A percentile compares a stretch with the other conserved stretches of the same genome.
Conservation (phyloP, 2,329 filamentous ascomycete genomes). For the Aspergillus quadrilineatus region DNA sequence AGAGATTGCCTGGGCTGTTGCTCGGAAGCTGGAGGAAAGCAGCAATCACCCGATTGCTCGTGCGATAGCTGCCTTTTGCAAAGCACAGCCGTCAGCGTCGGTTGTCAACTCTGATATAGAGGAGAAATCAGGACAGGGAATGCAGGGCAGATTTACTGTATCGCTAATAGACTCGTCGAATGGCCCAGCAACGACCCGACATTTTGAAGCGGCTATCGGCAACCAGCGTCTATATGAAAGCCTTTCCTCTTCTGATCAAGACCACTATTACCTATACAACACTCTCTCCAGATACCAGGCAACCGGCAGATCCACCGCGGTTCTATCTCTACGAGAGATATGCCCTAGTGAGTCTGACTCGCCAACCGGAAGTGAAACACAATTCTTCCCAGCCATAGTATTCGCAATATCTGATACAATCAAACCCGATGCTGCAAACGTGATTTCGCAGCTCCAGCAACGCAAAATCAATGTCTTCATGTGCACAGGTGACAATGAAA, state of each 20-base stretch:
- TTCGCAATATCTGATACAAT: constrained; percentile 81
- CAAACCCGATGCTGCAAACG: constrained; percentile 66
- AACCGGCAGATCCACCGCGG: constrained; percentile 45
- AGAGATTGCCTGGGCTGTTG: constrained; percentile 46
- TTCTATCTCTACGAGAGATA: constrained; percentile 41
- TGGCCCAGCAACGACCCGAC: constrained; percentile 18
- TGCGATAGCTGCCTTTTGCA: constrained; percentile 54
- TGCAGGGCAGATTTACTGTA: constrained; percentile 53
- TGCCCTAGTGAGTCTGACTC: constrained; percentile 8
- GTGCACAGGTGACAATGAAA: constrained; percentile 87
- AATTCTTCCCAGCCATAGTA: constrained; percentile 56
- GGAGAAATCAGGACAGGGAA: constrained; percentile 58
- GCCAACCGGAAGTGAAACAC: constrained; percentile 2
- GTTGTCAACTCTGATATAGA: constrained; percentile 44
- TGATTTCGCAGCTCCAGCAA: constrained; percentile 64
- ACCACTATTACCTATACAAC: constrained; percentile 35
- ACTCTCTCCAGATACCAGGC: constrained; percentile 42
- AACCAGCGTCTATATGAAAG: constrained; percentile 54
- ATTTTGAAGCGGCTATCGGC: constrained; percentile 55
- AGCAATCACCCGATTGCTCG: constrained; percentile 61
- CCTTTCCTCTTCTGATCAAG: constrained; percentile 29
- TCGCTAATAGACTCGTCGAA: constrained; percentile 12
- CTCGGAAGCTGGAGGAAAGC: constrained; percentile 56
- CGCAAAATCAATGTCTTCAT: constrained; percentile 78
- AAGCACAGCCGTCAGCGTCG: constrained; percentile 24